Evolutionary conservation across 2,329 filamentous ascomycete genomes (phyloP).

Genomic region (Drechmeria coniospora): DNA sequence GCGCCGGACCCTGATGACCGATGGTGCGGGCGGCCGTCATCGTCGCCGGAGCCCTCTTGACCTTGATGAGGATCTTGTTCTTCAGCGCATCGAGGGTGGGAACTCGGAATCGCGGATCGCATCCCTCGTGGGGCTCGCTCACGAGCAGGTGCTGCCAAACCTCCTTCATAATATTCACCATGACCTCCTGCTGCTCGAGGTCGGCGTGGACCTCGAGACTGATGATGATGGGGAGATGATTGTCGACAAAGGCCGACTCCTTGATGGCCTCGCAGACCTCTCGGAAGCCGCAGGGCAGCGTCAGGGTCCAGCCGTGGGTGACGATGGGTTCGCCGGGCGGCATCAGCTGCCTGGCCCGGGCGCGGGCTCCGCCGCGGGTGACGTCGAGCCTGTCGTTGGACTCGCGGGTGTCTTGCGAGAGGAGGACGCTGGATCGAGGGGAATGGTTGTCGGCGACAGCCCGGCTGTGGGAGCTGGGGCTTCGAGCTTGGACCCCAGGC

Average conservation of each 20-base stretch:
- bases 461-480: conserved; percentile 21
- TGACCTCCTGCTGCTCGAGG: conserved; percentile 68
- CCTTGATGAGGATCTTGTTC: conserved; percentile 72
- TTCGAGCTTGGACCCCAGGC: conserved; percentile 16
- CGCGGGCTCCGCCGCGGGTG: conserved; percentile 7
- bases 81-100: conserved; percentile 57
- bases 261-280: conserved; percentile 70
- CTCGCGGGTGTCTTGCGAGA: conserved; percentile 14
- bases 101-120: conserved; percentile 38
- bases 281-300: conserved; percentile 71
- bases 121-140: conserved; percentile 35
- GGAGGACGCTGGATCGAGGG: conserved; percentile 14
- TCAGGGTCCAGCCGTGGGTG: conserved; percentile 70
- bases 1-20: conserved; percentile 1
- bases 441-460: conserved; percentile 14
- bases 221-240: conserved; percentile 70
- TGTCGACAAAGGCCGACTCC: conserved; percentile 62
- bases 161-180: conserved; percentile 88
- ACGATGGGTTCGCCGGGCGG: conserved; percentile 57
- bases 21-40: conserved; percentile 15
- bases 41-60: conserved; percentile 42
- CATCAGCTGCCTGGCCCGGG: conserved; percentile 10
- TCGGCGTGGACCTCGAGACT: conserved; percentile 85
- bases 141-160: conserved; percentile 68
- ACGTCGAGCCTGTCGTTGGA: conserved; percentile 19